Evolutionary conservation across 768 basidiomycete genomes (phyloP), one percentile per base, ranked within the genome.

Genomic region (Amyloporia xantha): DNA sequence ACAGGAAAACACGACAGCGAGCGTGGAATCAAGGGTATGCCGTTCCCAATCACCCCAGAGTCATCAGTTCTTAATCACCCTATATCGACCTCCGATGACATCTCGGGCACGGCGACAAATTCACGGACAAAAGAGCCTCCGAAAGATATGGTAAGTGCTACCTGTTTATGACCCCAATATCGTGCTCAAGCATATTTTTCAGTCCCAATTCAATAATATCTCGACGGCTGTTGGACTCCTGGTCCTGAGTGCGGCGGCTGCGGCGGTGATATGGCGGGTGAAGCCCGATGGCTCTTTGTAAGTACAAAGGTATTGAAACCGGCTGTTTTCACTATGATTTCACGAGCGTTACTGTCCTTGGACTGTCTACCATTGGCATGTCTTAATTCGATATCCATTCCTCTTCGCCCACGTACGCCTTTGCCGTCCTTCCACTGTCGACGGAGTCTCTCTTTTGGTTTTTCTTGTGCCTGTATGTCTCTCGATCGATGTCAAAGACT

Each of bases 211-310:
- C 26, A 43, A 53, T 52, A 62, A 51, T 41, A 45, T 68, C 55
- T 80, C 55, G 49, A 73, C 83, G 1, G 82, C 80, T 4, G 64
- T 84, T 2, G 84, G 84, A 4, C 77, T 86, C 6, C 61, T 86
- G 15, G 72, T 88, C 3, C 64, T 88, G 24, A 73, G 81, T 43
- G 76, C 84, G 6, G 83, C 82, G 3, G 82, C 86, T 2, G 82
- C 77, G 11, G 85, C 84, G 5, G 84, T 88, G 43, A 66, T 85
- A 57, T 86, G 84, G 82, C 74, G 81, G 53, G 80, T 85, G 24
- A 80, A 78, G 52, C 69, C 70, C 27, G 71, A 73, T 25, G 49
- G 55, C 23, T 42, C 58, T 17, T 48, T 50, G 50, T 59, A 30
- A 30, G 12, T 35, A 4, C 3, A 12, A 24, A n/a, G 5, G 13